Evolutionary conservation across 148 eudicot species (phyloP), one percentile per base, ranked within the genome.

Genomic region (Talinum fruticosum): DNA sequence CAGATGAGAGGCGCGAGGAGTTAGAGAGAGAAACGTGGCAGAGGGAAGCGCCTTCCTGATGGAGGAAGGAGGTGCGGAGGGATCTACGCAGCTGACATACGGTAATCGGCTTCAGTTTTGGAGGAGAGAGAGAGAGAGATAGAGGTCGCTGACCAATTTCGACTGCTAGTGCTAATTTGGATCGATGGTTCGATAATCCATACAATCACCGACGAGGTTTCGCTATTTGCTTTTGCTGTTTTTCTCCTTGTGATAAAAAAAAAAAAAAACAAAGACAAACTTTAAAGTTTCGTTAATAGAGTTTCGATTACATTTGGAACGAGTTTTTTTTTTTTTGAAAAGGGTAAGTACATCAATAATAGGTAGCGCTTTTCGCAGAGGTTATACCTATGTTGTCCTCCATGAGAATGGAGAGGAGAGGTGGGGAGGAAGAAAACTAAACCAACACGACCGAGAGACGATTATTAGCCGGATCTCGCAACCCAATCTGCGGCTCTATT

Each of bases 1-100:
- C 33, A 28, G 66, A 62, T 23, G 26, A 59, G 29, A 0, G n/a
- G 64, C 2, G 28, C 2, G 64, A 59, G 29, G 29, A 57, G 64
- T 23, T 57, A 23, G 64, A 57, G 64, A 28, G 66, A 62, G 66
- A 28, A 28, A 16, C 66, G 34, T 33, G 66, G 66, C 66, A 29
- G 66, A 62, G 66, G 66, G 66, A 62, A 62, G 66, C 57, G 57
- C 57, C 57, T 51, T 51, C 57, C 57, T 18, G 57, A 51, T 51
- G 57, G 5, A 51, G n/a, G 57, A 51, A 47, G 53, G 53, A 47
- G 15, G 34, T 1, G 33, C 4, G 66, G 3, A 5, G 15, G 33
- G 34, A 62, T 62, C 66, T 62, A 10, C 26, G 15, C 66, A 62
- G 66, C 66, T 62, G 33, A 62, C n/a, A 14, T 16, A 51, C 6